Conservation (phyloP, 2,329 filamentous ascomycete species). For the Cladophialophora psammophila region DNA sequence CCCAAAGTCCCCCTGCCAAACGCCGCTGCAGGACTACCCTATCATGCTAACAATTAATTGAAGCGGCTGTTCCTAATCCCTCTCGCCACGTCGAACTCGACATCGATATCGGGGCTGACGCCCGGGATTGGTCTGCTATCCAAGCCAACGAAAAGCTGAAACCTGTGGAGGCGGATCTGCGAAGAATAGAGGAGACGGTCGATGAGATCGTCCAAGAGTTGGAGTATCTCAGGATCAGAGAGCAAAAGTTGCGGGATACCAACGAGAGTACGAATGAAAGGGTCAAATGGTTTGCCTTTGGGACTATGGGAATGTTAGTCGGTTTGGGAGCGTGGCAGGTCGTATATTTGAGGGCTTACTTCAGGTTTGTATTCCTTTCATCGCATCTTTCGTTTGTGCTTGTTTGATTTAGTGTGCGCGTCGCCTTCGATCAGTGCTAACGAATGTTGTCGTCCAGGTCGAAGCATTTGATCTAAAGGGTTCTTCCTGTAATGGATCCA, state of each 20-base stretch:
- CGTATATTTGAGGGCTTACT: conserved; percentile 96
- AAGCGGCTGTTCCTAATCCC: conserved; percentile 51
- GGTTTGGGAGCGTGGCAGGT: conserved; percentile 96
- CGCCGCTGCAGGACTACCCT: background rate
- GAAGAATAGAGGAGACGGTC: conserved; percentile 89
- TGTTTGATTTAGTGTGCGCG: background rate
- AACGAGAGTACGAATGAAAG: conserved; percentile 99
- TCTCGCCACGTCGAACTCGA: conserved; percentile 86
- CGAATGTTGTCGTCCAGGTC: conserved; percentile 54
- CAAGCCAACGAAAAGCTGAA: conserved; percentile 97
- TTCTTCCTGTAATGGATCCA: background rate
- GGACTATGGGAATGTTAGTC: conserved; percentile 89
- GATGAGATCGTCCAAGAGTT: conserved; percentile 89
- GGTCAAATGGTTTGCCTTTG: conserved; percentile 98
- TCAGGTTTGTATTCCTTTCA: conserved; percentile 66
- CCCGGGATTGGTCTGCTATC: conserved; percentile 97
- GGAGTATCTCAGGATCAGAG: conserved; percentile 88
- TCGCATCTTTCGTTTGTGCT: background rate
- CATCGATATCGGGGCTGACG: conserved; percentile 94
- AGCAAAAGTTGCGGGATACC: conserved; percentile 96
- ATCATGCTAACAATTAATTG: conserved; percentile 16
- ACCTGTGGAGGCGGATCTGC: conserved; percentile 92
- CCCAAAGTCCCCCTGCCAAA: background rate
- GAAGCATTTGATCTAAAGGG: conserved; percentile 70
- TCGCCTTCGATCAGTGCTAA: conserved; percentile 4